Percentiles rank a stretch among this genome's conserved stretches.
Evolutionary conservation across 2,329 filamentous ascomycete species (phyloP).

Genomic region (Drechslerella coelobrocha): DNA sequence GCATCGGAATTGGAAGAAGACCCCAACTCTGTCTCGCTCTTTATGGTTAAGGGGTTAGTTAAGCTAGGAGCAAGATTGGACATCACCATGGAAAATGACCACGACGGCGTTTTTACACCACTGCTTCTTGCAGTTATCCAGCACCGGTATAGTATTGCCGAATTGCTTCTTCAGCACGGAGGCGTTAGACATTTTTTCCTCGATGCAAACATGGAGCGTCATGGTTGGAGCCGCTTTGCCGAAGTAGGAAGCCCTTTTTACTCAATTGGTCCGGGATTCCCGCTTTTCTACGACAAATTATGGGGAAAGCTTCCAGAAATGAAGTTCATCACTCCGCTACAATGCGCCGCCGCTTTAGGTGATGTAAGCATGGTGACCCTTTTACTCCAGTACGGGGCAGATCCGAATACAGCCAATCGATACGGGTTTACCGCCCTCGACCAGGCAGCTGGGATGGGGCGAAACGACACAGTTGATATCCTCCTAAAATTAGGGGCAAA

Average conservation of each 20-base stretch:
- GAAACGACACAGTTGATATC: conserved; percentile 7
- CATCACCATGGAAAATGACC: background rate
- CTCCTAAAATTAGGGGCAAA: conserved; percentile 11
- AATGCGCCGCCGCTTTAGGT: conserved; percentile 1
- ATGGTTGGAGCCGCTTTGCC: too few species aligned
- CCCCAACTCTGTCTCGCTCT: too few species aligned
- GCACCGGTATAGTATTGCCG: too few species aligned
- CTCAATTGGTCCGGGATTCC: too few species aligned
- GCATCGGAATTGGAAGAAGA: too few species aligned
- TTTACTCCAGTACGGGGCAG: conserved; percentile 10
- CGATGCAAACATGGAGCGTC: too few species aligned
- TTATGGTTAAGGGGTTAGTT: background rate
- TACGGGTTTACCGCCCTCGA: conserved; percentile 11
- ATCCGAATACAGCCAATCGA: background rate
- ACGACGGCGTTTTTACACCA: background rate
- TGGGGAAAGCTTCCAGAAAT: too few species aligned
- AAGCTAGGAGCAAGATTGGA: background rate
- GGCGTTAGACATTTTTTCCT: too few species aligned
- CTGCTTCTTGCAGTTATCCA: too few species aligned
- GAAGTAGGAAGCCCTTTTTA: too few species aligned
- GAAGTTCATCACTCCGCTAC: conserved; percentile 3
- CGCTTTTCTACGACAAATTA: too few species aligned
- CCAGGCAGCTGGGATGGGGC: conserved; percentile 6
- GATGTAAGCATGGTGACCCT: conserved; percentile 9
- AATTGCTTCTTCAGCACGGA: too few species aligned